phyloP scores from a whole-genome alignment of 768 basidiomycete genomes.

The Podaxis pistillaris region DNA sequence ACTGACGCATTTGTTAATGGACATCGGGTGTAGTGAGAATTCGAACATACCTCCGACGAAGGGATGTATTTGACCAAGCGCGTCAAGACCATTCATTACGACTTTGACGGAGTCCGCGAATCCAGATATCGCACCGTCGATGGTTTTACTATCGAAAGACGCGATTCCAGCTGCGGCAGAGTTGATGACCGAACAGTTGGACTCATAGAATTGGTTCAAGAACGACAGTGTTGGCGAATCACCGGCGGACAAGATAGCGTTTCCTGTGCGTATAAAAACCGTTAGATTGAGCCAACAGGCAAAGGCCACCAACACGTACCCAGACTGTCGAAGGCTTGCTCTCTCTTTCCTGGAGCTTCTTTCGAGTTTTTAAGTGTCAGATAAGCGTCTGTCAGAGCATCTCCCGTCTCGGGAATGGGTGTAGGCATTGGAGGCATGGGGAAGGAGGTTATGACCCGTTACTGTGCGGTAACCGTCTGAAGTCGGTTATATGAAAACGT shows the following conservation, averaged over 20 bases:
- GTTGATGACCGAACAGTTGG: conserved; percentile 13
- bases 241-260: neutral
- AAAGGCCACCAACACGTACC: neutral
- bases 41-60: conserved; percentile 31
- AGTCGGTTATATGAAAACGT: neutral
- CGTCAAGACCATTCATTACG: conserved; percentile 30
- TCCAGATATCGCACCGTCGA: conserved; percentile 26
- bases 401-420: neutral
- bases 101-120: conserved; percentile 28
- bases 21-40: neutral
- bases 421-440: neutral
- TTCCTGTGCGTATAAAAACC: neutral
- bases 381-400: neutral
- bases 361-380: neutral
- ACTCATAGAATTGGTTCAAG: conserved; percentile 24
- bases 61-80: conserved; percentile 35
- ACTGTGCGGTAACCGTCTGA: neutral
- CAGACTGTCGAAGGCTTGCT: neutral
- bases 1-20: conserved; percentile 22
- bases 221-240: neutral
- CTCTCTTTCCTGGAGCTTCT: conserved; percentile 6
- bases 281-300: neutral
- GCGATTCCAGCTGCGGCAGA: conserved; percentile 14
- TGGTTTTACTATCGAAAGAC: conserved; percentile 16
- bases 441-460: no score